These are phyloP conservation scores for Melaleuca quinquenervia DNA, from an alignment of 345 rosid genomes.

Conservation along the genomic window DNA sequence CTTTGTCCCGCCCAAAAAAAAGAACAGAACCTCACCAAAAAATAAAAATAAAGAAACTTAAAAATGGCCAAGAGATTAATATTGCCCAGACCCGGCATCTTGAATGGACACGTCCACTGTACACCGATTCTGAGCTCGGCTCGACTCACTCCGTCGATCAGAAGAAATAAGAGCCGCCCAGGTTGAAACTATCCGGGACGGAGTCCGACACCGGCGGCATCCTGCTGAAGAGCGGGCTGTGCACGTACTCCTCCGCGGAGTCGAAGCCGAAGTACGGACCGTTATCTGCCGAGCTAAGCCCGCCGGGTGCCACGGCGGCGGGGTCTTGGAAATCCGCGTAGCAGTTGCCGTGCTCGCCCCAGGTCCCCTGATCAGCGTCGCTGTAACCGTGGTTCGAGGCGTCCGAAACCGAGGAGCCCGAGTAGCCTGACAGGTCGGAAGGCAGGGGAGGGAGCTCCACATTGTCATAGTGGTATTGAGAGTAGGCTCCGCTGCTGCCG, in stretches of 20 bases:
- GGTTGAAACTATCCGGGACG: slow-evolving; percentile 40
- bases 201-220: slow-evolving; percentile 77
- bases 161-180: slow-evolving; percentile 38
- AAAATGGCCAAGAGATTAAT: neutral
- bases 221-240: slow-evolving; percentile 76
- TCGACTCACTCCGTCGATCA: neutral
- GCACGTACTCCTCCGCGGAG: slow-evolving; percentile 47
- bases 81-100: neutral
- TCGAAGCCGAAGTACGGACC: slow-evolving; percentile 30
- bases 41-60: neutral
- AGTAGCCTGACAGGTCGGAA: slow-evolving; percentile 7
- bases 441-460: slow-evolving; percentile 54
- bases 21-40: neutral
- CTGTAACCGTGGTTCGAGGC: slow-evolving; percentile 12
- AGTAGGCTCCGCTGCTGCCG: slow-evolving; percentile 7
- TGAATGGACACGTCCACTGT: neutral
- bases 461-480: slow-evolving; percentile 9
- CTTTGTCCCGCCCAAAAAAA: neutral
- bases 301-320: neutral
- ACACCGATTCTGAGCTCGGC: neutral
- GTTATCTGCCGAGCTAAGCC: slow-evolving; percentile 3
- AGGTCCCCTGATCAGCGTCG: neutral
- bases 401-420: neutral
- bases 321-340: slow-evolving; percentile 15
- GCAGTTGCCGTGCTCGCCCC: slow-evolving; percentile 2